Percentiles rank a stretch among this genome's conserved stretches.
These are phyloP conservation scores for Ceratocystis destructans DNA, from an alignment of 2,329 filamentous ascomycete species.

Conservation along the genomic window DNA sequence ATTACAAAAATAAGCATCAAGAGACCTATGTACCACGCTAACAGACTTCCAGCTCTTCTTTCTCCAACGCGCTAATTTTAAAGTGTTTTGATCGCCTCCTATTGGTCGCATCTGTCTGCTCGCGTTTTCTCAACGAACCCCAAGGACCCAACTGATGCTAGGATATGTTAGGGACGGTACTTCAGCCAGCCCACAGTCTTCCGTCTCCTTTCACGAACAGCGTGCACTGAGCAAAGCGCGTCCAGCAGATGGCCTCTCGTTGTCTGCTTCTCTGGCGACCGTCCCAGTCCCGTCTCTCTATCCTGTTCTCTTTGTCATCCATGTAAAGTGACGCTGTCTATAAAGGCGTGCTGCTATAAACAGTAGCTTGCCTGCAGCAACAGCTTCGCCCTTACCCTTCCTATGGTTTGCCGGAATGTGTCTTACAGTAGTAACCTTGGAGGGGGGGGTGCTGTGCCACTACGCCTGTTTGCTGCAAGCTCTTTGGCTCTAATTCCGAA, in stretches of 20 bases:
- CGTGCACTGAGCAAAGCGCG: not conserved
- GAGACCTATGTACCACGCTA: not conserved
- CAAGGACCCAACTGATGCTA: not conserved
- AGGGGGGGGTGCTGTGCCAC: not conserved
- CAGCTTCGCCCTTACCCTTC: not conserved
- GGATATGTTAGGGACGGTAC: not conserved
- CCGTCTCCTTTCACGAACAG: not conserved
- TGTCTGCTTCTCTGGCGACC: not conserved
- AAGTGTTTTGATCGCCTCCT: not conserved
- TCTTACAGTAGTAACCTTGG: not conserved
- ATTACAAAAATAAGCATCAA: not conserved
- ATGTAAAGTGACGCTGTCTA: constrained; percentile 3
- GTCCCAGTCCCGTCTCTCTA: too few species aligned
- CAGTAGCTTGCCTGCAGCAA: not conserved
- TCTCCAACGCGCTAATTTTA: not conserved
- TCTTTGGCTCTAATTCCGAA: not conserved
- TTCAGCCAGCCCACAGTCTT: not conserved
- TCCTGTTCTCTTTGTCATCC: not conserved
- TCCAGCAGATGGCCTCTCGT: not conserved
- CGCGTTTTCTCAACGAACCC: not conserved
- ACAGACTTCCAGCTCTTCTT: not conserved
- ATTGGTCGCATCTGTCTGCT: not conserved
- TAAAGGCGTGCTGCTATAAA: not conserved
- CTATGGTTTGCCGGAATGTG: not conserved
- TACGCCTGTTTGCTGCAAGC: not conserved